Percentiles rank a stretch among this genome's conserved stretches.
These are phyloP conservation scores for Diplodia mutila DNA, from an alignment of 2,329 filamentous ascomycete genomes.

Conservation along the genomic window DNA sequence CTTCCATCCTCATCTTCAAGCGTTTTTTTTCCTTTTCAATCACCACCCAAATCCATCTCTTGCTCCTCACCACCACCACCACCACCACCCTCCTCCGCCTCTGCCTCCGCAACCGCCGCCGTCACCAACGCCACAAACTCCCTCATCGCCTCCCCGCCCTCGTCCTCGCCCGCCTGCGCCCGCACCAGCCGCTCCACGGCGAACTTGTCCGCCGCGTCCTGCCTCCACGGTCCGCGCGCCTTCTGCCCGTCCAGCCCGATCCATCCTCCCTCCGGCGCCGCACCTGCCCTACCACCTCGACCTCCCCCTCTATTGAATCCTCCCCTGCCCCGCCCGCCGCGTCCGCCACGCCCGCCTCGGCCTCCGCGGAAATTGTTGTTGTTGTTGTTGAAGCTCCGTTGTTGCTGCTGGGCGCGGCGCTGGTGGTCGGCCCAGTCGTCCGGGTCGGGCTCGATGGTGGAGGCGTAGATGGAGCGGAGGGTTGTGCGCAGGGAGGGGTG, in stretches of 20 bases:
- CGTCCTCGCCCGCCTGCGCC: background rate
- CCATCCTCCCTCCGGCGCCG: background rate
- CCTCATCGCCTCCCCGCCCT: constrained; percentile 15
- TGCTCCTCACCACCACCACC: background rate
- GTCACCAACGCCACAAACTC: constrained; percentile 21
- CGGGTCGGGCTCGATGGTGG: constrained; percentile 9
- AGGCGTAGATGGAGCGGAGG: constrained; percentile 21
- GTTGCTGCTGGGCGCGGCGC: background rate
- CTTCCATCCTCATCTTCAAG: background rate
- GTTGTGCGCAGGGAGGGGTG: constrained; percentile 8
- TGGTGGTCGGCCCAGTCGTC: constrained; percentile 2
- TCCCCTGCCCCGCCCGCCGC: background rate
- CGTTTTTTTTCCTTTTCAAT: background rate
- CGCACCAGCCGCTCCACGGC: constrained; percentile 10
- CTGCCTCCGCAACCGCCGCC: background rate
- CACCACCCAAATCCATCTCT: background rate
- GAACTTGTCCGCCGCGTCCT: constrained; percentile 6
- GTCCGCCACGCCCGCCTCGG: background rate
- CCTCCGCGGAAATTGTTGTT: background rate
- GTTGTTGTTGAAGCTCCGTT: background rate
- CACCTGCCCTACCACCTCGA: background rate
- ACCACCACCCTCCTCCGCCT: background rate
- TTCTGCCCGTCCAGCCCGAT: background rate
- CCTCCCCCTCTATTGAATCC: background rate
- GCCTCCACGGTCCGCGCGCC: constrained; percentile 19